phyloP scores from a whole-genome alignment of 1,139 yeast genomes.

The Diutina pseudorugosa region DNA sequence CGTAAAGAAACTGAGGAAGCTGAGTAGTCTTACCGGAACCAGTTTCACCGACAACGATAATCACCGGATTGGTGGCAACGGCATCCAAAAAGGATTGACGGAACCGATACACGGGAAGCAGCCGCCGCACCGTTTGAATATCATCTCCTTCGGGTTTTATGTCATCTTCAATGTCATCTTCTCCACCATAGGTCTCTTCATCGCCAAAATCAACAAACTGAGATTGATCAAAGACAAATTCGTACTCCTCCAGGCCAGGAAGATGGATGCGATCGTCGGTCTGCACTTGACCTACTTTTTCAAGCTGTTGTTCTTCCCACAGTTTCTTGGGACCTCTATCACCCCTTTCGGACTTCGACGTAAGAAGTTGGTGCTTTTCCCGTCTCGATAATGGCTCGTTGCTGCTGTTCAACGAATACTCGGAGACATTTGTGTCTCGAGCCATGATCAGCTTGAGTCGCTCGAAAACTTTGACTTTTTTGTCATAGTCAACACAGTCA shows the following conservation, averaged over 20 bases:
- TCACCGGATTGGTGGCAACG: constrained; percentile 52
- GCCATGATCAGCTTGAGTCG: constrained; percentile 22
- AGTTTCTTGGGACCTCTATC: constrained; percentile 24
- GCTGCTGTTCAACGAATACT: constrained; percentile 25
- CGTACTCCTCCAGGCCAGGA: constrained; percentile 44
- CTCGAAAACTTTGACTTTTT: constrained; percentile 38
- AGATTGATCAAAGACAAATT: constrained; percentile 73
- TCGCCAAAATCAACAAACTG: constrained; percentile 58
- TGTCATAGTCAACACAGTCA: constrained; percentile 39
- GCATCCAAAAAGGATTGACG: constrained; percentile 53
- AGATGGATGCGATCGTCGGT: constrained; percentile 34
- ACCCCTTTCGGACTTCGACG: constrained; percentile 7
- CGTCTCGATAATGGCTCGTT: constrained; percentile 14
- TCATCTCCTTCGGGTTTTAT: not conserved
- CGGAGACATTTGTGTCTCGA: not conserved
- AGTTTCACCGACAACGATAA: constrained; percentile 91
- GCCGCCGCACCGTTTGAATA: constrained; percentile 38
- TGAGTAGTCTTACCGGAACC: constrained; percentile 98
- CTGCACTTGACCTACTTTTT: constrained; percentile 29
- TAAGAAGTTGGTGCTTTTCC: constrained; percentile 12
- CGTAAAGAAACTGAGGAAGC: constrained; percentile 77
- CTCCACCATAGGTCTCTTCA: constrained; percentile 16
- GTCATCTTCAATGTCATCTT: not conserved
- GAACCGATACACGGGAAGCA: constrained; percentile 68
- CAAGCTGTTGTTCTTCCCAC: constrained; percentile 58